Percentiles rank a stretch among this genome's conserved stretches.
Evolutionary conservation across 495 filamentous ascomycete genomes (phyloP).

Genomic region (Astrocystis sublimbata): DNA sequence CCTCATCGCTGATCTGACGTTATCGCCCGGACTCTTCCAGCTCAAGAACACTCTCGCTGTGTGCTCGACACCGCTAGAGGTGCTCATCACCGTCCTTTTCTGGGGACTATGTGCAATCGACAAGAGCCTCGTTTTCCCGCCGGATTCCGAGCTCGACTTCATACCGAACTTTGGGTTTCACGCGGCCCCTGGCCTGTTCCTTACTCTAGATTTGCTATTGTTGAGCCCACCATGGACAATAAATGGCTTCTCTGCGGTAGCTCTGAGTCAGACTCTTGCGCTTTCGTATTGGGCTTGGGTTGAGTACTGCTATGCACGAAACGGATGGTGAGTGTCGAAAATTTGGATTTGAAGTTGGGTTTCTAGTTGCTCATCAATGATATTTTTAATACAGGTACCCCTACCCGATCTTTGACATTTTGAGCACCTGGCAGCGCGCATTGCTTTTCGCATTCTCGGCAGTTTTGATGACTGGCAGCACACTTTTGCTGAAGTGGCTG

Average conservation of each 20-base stretch:
- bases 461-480: conserved; percentile 69
- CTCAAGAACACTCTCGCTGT: conserved; percentile 74
- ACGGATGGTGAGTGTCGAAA: conserved; percentile 64
- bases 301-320: conserved; percentile 71
- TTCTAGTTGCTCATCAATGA: background rate
- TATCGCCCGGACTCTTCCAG: conserved; percentile 64
- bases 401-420: conserved; percentile 75
- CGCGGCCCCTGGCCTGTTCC: conserved; percentile 69
- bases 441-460: conserved; percentile 71
- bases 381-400: conserved; percentile 62
- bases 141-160: conserved; percentile 47
- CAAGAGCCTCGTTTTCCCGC: conserved; percentile 52
- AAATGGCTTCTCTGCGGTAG: conserved; percentile 57
- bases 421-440: conserved; percentile 62
- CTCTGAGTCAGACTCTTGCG: conserved; percentile 63
- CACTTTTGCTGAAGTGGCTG: conserved; percentile 63
- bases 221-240: conserved; percentile 83
- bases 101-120: conserved; percentile 75
- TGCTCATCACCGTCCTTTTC: conserved; percentile 82
- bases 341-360: background rate
- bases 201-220: conserved; percentile 70
- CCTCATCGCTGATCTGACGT: conserved; percentile 72
- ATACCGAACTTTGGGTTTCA: conserved; percentile 74
- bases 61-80: conserved; percentile 74
- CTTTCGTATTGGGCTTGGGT: conserved; percentile 88